phyloP scores from a whole-genome alignment of 164 flowering plant genomes.

The Vitis rupestris region DNA sequence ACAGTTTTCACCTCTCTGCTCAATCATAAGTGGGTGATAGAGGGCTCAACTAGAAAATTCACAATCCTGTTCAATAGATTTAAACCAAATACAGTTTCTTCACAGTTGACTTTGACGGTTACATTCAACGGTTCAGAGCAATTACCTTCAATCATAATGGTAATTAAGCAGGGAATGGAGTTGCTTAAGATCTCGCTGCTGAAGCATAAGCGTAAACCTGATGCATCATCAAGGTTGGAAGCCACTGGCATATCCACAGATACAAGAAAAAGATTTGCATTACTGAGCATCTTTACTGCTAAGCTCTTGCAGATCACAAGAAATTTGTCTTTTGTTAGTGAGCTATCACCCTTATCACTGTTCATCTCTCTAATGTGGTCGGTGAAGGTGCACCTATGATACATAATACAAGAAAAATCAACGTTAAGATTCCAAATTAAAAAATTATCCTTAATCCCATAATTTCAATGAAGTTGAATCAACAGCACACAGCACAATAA shows the following conservation, averaged over 20 bases:
- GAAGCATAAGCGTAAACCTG: slow-evolving; percentile 82
- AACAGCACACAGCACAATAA: no score
- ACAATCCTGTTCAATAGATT: slow-evolving; percentile 83
- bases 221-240: slow-evolving; percentile 60
- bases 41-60: slow-evolving; percentile 54
- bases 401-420: slow-evolving; percentile 10
- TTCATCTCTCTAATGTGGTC: slow-evolving; percentile 59
- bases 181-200: slow-evolving; percentile 81
- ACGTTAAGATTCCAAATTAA: background rate
- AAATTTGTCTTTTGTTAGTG: slow-evolving; percentile 51
- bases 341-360: slow-evolving; percentile 27
- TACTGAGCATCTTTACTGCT: slow-evolving; percentile 75
- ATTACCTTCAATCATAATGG: slow-evolving; percentile 69
- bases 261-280: slow-evolving; percentile 70
- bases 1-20: background rate
- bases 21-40: slow-evolving; percentile 6
- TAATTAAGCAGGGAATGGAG: slow-evolving; percentile 67
- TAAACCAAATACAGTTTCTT: slow-evolving; percentile 90
- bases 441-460: background rate
- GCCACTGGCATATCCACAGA: slow-evolving; percentile 81
- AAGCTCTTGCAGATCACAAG: slow-evolving; percentile 69
- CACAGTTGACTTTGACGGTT: slow-evolving; percentile 74
- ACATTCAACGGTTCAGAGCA: slow-evolving; percentile 66
- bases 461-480: no score
- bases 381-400: slow-evolving; percentile 64